These are phyloP conservation scores for Citrus australasica DNA, from an alignment of 345 rosid species.

Conservation along the genomic window DNA sequence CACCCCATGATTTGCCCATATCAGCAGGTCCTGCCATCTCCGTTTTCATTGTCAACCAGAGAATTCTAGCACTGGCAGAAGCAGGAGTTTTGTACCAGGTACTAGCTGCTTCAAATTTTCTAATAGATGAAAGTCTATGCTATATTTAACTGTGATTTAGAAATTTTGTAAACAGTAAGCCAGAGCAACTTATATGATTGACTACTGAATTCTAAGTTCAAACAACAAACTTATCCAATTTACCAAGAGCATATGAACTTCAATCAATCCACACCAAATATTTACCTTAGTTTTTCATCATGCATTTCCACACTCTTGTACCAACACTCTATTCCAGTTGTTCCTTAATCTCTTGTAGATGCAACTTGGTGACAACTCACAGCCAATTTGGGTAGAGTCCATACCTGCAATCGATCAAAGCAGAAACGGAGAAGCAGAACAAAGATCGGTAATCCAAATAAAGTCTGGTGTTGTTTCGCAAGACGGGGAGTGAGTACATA, in stretches of 20 bases:
- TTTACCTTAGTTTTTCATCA: no score
- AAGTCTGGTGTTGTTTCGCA: slow-evolving; percentile 54
- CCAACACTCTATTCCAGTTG: not conserved
- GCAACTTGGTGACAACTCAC: slow-evolving; percentile 50
- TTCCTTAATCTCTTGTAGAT: slow-evolving; percentile 30
- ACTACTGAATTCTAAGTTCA: not conserved
- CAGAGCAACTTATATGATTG: not conserved
- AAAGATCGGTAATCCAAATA: slow-evolving; percentile 34
- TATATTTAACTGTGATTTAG: not conserved
- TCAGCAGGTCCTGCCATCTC: slow-evolving; percentile 44
- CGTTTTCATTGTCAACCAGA: slow-evolving; percentile 54
- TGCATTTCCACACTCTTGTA: not conserved
- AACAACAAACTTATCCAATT: not conserved
- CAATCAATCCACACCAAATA: no score
- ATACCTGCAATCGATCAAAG: slow-evolving; percentile 28
- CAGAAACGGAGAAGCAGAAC: slow-evolving; percentile 31
- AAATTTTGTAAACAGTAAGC: not conserved
- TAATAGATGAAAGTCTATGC: not conserved
- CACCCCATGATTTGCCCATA: slow-evolving; percentile 54
- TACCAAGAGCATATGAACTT: no score
- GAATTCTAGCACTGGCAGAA: slow-evolving; percentile 58
- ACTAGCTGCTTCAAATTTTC: slow-evolving; percentile 4
- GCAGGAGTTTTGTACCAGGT: slow-evolving; percentile 61
- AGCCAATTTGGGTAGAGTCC: slow-evolving; percentile 56
- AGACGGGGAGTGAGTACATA: slow-evolving; percentile 49